Evolutionary conservation across 352 stramenopile species (phyloP).

Genomic region (Phytophthora pistaciae): DNA sequence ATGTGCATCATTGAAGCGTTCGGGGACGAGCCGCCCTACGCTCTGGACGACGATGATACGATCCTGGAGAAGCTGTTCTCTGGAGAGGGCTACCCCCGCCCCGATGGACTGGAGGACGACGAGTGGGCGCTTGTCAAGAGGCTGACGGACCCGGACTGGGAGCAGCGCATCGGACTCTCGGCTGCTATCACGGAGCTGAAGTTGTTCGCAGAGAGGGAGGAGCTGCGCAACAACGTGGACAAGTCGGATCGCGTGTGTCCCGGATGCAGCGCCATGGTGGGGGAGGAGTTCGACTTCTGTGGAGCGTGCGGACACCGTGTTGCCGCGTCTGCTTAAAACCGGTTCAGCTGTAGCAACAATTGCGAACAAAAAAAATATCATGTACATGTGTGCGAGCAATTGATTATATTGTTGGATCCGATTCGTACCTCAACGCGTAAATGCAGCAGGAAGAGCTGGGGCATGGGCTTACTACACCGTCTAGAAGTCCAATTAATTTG

Average conservation of each 20-base stretch:
- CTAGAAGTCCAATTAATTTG: too few species aligned
- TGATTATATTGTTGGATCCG: too few species aligned
- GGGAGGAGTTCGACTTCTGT: constrained; percentile 34
- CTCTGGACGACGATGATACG: constrained; percentile 30
- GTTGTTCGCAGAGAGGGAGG: background rate
- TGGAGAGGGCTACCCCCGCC: constrained; percentile 21
- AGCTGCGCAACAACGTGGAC: constrained; percentile 22
- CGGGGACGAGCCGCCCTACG: constrained; percentile 34
- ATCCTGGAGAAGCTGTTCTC: constrained; percentile 39
- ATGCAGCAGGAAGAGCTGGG: too few species aligned
- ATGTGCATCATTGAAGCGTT: constrained; percentile 50
- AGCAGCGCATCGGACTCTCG: constrained; percentile 14
- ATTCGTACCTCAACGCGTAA: too few species aligned
- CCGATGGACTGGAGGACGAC: constrained; percentile 23
- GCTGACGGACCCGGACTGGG: constrained; percentile 17
- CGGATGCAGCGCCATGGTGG: constrained; percentile 21
- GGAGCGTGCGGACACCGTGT: constrained; percentile 30
- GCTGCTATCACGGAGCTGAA: background rate
- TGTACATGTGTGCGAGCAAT: too few species aligned
- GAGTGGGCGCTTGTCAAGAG: constrained; percentile 21
- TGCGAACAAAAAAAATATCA: background rate
- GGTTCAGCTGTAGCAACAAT: background rate
- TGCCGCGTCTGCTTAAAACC: constrained; percentile 13
- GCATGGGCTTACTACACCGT: too few species aligned
- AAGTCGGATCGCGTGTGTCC: constrained; percentile 30